Evolutionary conservation across 2,329 filamentous ascomycete genomes (phyloP).

Genomic region (Dothiorella sarmentorum): DNA sequence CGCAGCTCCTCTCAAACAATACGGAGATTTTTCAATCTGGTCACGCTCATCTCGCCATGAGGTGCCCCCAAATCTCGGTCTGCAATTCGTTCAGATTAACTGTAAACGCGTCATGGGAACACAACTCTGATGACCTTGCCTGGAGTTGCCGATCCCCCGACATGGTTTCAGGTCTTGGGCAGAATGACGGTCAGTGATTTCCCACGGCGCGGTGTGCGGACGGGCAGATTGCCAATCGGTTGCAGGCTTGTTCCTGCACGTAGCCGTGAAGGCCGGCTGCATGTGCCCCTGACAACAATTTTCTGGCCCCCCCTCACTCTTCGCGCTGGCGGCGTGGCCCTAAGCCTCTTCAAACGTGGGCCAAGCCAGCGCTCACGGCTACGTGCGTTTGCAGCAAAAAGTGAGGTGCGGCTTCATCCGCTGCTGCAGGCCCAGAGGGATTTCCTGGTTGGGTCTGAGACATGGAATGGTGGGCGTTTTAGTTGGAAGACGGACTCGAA

Average conservation of each 20-base stretch:
- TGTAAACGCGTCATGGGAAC: conserved; percentile 12
- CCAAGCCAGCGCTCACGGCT: background rate
- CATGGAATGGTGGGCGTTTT: background rate
- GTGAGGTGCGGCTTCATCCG: background rate
- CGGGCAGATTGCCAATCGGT: conserved; percentile 13
- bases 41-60: background rate
- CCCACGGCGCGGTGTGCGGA: background rate
- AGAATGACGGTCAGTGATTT: background rate
- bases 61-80: no score
- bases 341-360: background rate
- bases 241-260: conserved; percentile 8
- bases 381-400: background rate
- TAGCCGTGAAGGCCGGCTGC: background rate
- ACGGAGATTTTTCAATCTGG: no score
- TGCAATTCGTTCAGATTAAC: no score
- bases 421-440: background rate
- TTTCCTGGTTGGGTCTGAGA: conserved; percentile 6
- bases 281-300: conserved; percentile 7
- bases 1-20: background rate
- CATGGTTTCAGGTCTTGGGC: background rate
- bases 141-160: no score
- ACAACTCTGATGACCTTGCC: background rate
- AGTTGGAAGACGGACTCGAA: conserved; percentile 11
- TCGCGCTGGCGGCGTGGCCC: no score
- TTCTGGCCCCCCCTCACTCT: background rate